Percentiles rank a stretch among this genome's conserved stretches.
Conservation (phyloP, 2,329 filamentous ascomycete genomes). For the Chaetomium strumarium region DNA sequence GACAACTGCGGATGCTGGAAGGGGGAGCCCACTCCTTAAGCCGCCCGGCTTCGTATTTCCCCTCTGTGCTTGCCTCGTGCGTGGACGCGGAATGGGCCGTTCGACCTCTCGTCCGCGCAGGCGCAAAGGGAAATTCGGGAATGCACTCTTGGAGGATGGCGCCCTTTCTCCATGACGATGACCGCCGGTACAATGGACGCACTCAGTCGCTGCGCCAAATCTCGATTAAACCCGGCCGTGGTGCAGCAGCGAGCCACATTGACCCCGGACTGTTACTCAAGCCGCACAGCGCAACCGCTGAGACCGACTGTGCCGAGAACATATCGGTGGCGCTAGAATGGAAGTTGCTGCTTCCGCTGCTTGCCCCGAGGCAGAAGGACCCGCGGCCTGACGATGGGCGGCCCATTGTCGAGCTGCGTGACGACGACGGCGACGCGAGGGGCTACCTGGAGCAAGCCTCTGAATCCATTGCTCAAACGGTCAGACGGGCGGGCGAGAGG, state of each 20-base stretch:
- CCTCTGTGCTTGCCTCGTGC: neutral
- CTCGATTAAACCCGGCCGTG: neutral
- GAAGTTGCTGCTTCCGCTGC: conserved; percentile 30
- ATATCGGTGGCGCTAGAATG: conserved; percentile 30
- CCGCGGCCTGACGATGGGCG: conserved; percentile 14
- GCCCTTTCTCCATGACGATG: conserved; percentile 14
- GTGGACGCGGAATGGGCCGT: conserved; percentile 2
- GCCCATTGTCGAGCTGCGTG: neutral
- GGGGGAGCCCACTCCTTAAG: neutral
- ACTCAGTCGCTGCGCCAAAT: neutral
- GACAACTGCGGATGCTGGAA: neutral
- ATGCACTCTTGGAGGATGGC: conserved; percentile 10
- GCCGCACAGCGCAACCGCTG: neutral
- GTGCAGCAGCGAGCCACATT: neutral
- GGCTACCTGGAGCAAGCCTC: conserved; percentile 23
- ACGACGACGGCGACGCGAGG: conserved; percentile 7
- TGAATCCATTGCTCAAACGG: conserved; percentile 24
- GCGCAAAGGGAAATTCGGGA: neutral
- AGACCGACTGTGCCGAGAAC: conserved; percentile 20
- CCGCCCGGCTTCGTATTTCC: neutral
- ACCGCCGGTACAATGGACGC: neutral
- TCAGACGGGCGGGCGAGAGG: conserved; percentile 19
- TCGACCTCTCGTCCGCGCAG: neutral
- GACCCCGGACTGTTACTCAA: neutral
- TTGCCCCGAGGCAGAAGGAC: conserved; percentile 8